Evolutionary conservation across 306 rosid species (phyloP), one percentile per base, ranked within the genome.

Genomic region (Dryas alaskensis): DNA sequence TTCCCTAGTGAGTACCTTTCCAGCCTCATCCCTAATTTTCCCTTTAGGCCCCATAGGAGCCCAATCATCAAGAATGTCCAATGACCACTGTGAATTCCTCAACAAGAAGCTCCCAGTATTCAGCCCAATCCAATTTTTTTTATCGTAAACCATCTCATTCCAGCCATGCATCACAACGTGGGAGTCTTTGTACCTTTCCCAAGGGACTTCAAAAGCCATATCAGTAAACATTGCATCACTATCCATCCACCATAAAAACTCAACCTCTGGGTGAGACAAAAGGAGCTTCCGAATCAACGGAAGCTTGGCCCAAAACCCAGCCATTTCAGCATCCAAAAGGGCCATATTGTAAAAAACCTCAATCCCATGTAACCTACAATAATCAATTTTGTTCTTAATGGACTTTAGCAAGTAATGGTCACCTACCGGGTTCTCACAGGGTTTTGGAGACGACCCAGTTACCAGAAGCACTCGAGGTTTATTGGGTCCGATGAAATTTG

Each of bases 31-130:
- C 60, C 98, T 78, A 69, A 86, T 43, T 67, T 79, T 86, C 78
- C 98, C 98, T 40, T 88, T 90, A 0, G 96, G 98, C n/a, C 98
- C 98, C 97, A 93, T 93, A 0, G 97, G 98, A 3, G 98, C 92
- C 98, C 98, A 93, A 39, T 88, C 82, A 60, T 93, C 98, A 9
- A 93, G 98, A 79, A 93, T 73, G 69, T 93, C 97, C 79, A 93
- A 52, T 3, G 98, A 73, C 97, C 98, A 90, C 62, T 90, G 98
- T 4, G 85, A 74, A 44, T 92, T 92, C 72, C 98, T 81, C 58
- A 92, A 62, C 49, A 92, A 76, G n/a, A 90, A 92, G 48, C 92
- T 88, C 37, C 98, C 98, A 3, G 97, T 90, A 76, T 92, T 92
- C 84, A 92, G 65, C n/a, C 97, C 98, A 80, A 92, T 89, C 98